These are phyloP conservation scores for Globisporangium emineosum DNA, from an alignment of 352 stramenopile genomes.

Conservation along the genomic window DNA sequence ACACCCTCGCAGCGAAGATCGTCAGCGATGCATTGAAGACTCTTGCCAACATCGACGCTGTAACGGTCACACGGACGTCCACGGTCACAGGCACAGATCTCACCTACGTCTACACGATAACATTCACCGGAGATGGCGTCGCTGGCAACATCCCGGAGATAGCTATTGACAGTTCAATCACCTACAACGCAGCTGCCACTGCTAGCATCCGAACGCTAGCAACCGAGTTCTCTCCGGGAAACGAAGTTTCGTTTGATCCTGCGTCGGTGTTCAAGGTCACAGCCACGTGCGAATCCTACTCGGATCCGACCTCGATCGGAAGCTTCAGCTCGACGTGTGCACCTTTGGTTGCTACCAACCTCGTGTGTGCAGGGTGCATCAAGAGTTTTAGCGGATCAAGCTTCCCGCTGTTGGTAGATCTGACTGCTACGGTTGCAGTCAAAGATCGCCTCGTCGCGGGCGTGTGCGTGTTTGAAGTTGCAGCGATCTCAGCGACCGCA, in stretches of 20 bases:
- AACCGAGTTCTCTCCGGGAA: conserved; percentile 30
- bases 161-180: conserved; percentile 42
- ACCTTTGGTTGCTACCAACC: conserved; percentile 16
- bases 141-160: conserved; percentile 86
- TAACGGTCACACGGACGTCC: conserved; percentile 32
- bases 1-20: conserved; percentile 18
- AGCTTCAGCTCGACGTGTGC: conserved; percentile 59
- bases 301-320: conserved; percentile 54
- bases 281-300: conserved; percentile 85
- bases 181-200: conserved; percentile 23
- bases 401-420: conserved; percentile 33
- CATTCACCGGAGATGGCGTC: conserved; percentile 77
- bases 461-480: conserved; percentile 57
- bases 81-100: conserved; percentile 41
- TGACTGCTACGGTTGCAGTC: conserved; percentile 14
- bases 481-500: conserved; percentile 21
- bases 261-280: conserved; percentile 50
- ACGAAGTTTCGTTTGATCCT: conserved; percentile 39
- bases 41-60: conserved; percentile 58
- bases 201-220: conserved; percentile 34
- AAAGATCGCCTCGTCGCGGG: conserved; percentile 44
- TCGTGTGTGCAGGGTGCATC: conserved; percentile 58
- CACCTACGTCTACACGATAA: conserved; percentile 77
- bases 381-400: conserved; percentile 60
- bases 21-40: conserved; percentile 30